Conservation (phyloP, 257 asterid species). For the Ehretia macrophylla region DNA sequence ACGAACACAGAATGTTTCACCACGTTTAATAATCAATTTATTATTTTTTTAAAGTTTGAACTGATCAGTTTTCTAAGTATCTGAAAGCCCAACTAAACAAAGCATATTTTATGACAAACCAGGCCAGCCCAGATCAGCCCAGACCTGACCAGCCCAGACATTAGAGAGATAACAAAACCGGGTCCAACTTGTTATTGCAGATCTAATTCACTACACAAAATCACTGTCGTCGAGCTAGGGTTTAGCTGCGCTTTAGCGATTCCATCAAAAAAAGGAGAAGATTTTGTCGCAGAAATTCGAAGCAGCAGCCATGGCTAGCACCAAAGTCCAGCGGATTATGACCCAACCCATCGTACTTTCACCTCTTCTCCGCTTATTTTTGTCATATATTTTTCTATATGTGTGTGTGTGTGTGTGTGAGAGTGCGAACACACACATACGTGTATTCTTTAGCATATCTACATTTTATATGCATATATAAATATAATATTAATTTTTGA, state of each 20-base stretch:
- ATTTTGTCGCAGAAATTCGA: background rate
- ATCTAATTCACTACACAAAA: background rate
- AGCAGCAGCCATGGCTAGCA: constrained; percentile 52
- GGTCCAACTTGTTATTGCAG: no score
- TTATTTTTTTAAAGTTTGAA: no score
- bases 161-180: no score
- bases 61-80: no score
- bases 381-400: background rate
- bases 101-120: no score
- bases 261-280: background rate
- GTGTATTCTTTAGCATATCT: no score
- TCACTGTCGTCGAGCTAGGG: background rate
- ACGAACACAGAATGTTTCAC: no score
- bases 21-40: no score
- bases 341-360: constrained; percentile 54
- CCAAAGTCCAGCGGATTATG: constrained; percentile 65
- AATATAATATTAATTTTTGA: no score
- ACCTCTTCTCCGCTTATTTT: background rate
- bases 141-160: background rate
- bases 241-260: background rate
- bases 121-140: no score
- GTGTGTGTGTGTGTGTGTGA: background rate
- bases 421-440: background rate
- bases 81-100: no score
- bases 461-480: no score